Percentiles rank a stretch among this genome's conserved stretches.
These are phyloP conservation scores for Oropetium thomaeum DNA, from an alignment of 176 grass and related monocot species.

Conservation along the genomic window DNA sequence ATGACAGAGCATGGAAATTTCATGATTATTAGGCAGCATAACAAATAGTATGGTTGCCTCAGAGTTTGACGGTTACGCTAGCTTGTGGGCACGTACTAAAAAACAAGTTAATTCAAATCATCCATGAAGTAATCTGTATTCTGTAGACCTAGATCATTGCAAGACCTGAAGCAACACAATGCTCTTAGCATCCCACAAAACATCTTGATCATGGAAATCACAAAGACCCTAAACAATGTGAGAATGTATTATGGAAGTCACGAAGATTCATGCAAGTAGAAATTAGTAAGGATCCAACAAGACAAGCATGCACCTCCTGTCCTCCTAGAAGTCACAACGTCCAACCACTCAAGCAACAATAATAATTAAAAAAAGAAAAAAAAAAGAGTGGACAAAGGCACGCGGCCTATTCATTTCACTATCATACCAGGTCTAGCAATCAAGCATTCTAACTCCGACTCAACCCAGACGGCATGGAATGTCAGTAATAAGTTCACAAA, in stretches of 20 bases:
- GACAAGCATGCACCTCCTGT: neutral
- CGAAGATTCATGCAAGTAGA: neutral
- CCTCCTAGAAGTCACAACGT: neutral
- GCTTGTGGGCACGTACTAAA: neutral
- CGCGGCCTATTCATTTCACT: neutral
- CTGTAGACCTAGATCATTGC: neutral
- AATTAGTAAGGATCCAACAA: neutral
- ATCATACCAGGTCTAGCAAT: neutral
- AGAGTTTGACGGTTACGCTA: neutral
- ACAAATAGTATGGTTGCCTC: neutral
- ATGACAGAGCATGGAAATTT: neutral
- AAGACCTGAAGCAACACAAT: conserved; percentile 15
- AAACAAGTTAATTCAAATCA: neutral
- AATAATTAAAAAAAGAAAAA: neutral
- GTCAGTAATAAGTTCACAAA: neutral
- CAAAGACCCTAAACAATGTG: neutral
- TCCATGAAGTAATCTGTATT: neutral
- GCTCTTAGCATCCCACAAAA: conserved; percentile 3
- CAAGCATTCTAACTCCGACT: neutral
- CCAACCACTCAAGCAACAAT: neutral
- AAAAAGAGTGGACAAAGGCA: neutral
- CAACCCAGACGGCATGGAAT: neutral
- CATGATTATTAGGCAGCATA: conserved; percentile 3
- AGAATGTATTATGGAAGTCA: neutral
- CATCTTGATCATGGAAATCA: neutral